Base-by-base conservation (phyloP, 2,329 filamentous ascomycete genomes). In the Tricladium varicosporioides region DNA sequence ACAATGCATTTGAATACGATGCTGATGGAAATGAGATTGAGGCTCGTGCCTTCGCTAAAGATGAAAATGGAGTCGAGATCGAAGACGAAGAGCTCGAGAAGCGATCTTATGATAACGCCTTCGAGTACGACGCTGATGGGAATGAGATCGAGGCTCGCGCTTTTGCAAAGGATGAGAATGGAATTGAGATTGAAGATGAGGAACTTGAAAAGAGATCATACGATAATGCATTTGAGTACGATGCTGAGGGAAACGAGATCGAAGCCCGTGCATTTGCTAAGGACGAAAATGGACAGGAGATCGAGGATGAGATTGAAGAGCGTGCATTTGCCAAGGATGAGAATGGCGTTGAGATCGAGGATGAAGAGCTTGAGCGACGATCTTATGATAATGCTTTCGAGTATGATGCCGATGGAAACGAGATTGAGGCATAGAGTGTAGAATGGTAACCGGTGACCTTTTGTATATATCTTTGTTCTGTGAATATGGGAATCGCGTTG, bases 11-110 rank as follows among this genome's bases (percentile, higher is more conserved):
- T 32, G 48, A 51, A n/a, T 51, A 51, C 36, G 48, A 51, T 22
- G 48, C 48, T 2, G 42, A 51, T 5, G 48, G 54, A 47, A 56
- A 56, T 22, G 54, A 56, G 48, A 27, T 57, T 9, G 48, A 55
- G 42, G n/a, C n/a, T n/a, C n/a, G 22, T 43, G 31, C 50, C 5
- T 56, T 56, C 40, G 27, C 47, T n/a, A 52, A 56, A 9, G 54
- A 56, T 43, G 54, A 48, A 11, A 42, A 56, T 2, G 54, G 48
- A 48, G 44, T 19, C 36, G 51, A 53, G 43, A 53, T 53, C 22
- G 51, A 53, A 31, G 60, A 46, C 1, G 58, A 58, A 32, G 60
- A 62, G 33, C 56, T 60, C 43, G 51, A 58, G 40, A 56, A 56
- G 33, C 33, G 56, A 27, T 33, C 40, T 31, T 53, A 57, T n/a